These are phyloP conservation scores for Mimosa pudica DNA, from an alignment of 306 rosid genomes.

Conservation along the genomic window DNA sequence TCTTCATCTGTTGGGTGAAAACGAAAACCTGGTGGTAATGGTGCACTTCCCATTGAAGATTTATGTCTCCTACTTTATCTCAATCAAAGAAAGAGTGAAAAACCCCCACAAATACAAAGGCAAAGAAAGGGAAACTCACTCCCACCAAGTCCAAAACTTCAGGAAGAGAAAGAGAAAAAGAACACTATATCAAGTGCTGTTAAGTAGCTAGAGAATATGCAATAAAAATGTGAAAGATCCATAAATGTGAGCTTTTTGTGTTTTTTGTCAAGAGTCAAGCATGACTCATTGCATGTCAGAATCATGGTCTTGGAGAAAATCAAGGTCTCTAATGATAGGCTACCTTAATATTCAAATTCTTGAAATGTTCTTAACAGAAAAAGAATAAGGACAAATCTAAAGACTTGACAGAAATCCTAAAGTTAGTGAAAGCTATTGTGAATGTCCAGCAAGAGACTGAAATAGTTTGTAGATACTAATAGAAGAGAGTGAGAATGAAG, in stretches of 20 bases:
- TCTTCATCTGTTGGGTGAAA: conserved; percentile 96
- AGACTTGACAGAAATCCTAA: background rate
- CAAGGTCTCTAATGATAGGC: conserved; percentile 32
- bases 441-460: background rate
- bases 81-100: background rate
- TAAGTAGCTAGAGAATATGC: conserved; percentile 58
- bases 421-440: background rate
- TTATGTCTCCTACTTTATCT: background rate
- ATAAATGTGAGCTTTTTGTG: conserved; percentile 72
- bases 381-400: conserved; percentile 10
- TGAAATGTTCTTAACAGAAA: background rate
- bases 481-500: conserved; percentile 31
- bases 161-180: background rate
- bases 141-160: background rate
- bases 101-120: background rate
- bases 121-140: background rate
- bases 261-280: conserved; percentile 56
- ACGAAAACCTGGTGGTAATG: conserved; percentile 86
- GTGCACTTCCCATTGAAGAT: conserved; percentile 35
- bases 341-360: conserved; percentile 15
- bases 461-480: conserved; percentile 25
- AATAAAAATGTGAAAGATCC: conserved; percentile 81
- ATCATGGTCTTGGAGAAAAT: conserved; percentile 62
- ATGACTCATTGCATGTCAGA: conserved; percentile 54
- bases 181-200: conserved; percentile 9